Evolutionary conservation across 169 alveolate species (phyloP).

Genomic region (Amoebophrya sp.): DNA sequence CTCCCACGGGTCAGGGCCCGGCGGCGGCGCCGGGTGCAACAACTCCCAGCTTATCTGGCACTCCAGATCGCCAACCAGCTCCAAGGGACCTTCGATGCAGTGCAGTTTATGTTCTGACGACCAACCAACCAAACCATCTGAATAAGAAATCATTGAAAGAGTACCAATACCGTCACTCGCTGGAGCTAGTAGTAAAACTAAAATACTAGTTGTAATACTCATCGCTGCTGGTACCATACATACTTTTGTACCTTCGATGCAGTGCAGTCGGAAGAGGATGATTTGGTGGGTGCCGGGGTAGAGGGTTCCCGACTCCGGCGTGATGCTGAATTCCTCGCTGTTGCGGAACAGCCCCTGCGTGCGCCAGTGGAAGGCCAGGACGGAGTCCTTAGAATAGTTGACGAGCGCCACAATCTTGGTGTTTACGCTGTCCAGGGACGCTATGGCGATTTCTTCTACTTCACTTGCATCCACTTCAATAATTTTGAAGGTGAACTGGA

Average conservation of each 20-base stretch:
- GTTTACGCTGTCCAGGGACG: not conserved
- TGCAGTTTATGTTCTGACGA: too few relatives aligned
- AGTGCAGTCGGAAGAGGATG: not conserved
- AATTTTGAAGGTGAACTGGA: too few relatives aligned
- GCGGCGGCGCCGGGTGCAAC: not conserved
- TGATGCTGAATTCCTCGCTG: not conserved
- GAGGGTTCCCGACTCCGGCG: not conserved
- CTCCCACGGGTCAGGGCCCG: not conserved
- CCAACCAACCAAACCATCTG: too few relatives aligned
- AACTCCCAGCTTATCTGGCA: not conserved
- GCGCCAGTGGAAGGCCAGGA: not conserved
- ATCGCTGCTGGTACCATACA: too few relatives aligned
- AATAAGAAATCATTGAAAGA: too few relatives aligned
- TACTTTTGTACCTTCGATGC: not conserved
- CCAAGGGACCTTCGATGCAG: not conserved
- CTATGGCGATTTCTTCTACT: too few relatives aligned
- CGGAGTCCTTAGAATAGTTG: not conserved
- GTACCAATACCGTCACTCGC: too few relatives aligned
- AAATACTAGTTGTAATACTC: too few relatives aligned
- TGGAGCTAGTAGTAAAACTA: too few relatives aligned
- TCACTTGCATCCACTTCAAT: too few relatives aligned
- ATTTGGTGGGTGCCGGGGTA: not conserved
- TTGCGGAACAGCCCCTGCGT: not conserved
- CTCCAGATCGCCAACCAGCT: not conserved
- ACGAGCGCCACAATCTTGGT: not conserved